Percentiles rank a stretch among this genome's conserved stretches.
phyloP scores from a whole-genome alignment of 2,329 filamentous ascomycete genomes.

The Phyllosticta citribraziliensis region DNA sequence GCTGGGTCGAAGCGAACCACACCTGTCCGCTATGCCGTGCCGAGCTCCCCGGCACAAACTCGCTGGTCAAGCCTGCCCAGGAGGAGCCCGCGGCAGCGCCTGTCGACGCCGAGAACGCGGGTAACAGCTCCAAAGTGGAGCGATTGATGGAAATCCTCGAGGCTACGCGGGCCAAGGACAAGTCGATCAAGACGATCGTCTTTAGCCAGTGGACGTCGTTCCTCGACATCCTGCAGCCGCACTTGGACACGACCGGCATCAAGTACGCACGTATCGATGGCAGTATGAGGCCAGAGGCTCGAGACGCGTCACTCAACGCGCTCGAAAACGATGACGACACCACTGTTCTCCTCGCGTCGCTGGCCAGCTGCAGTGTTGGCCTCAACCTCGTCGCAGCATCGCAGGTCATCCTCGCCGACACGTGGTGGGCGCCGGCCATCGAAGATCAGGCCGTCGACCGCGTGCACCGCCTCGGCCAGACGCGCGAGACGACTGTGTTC shows the following conservation, averaged over 20 bases:
- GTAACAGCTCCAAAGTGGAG: slow-evolving; percentile 71
- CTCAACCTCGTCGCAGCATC: slow-evolving; percentile 80
- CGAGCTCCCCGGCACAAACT: slow-evolving; percentile 42
- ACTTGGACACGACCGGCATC: slow-evolving; percentile 52
- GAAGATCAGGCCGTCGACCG: slow-evolving; percentile 87
- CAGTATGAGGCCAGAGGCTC: slow-evolving; percentile 58
- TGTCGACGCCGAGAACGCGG: slow-evolving; percentile 47
- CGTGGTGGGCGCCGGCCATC: slow-evolving; percentile 85
- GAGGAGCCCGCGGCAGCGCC: slow-evolving; percentile 26
- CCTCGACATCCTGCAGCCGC: slow-evolving; percentile 59
- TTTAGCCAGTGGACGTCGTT: slow-evolving; percentile 74
- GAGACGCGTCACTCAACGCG: slow-evolving; percentile 61
- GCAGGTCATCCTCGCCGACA: slow-evolving; percentile 73
- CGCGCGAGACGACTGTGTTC: slow-evolving; percentile 66
- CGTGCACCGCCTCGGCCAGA: slow-evolving; percentile 57
- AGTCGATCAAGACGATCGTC: slow-evolving; percentile 58
- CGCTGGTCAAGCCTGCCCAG: slow-evolving; percentile 56
- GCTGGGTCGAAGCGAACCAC: slow-evolving; percentile 62
- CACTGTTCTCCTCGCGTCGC: slow-evolving; percentile 69
- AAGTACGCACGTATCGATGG: slow-evolving; percentile 69
- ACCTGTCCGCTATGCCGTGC: slow-evolving; percentile 81
- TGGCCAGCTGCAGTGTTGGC: slow-evolving; percentile 75
- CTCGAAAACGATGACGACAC: slow-evolving; percentile 59
- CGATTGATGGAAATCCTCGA: slow-evolving; percentile 65
- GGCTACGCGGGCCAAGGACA: slow-evolving; percentile 52